Conservation (phyloP, 768 basidiomycete genomes). For the Dentipellis sp. region DNA sequence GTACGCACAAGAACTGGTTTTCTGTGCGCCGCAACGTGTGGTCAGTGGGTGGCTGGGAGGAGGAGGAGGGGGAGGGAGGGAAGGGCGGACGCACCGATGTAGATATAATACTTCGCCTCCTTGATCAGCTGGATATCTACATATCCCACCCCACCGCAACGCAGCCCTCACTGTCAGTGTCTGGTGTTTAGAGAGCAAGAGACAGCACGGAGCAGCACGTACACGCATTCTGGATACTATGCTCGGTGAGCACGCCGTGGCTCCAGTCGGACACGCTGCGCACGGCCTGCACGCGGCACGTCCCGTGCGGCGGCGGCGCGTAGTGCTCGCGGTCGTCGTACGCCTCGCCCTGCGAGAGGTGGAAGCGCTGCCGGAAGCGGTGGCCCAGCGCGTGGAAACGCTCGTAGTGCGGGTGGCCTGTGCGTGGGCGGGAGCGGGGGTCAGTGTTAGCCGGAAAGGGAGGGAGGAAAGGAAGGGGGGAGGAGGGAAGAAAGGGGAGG, state of each 20-base stretch:
- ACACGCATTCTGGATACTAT: constrained; percentile 93
- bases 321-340: constrained; percentile 29
- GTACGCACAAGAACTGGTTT: constrained; percentile 81
- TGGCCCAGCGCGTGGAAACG: constrained; percentile 34
- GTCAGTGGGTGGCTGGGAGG: too few relatives aligned
- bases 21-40: constrained; percentile 24
- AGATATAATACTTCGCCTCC: constrained; percentile 83
- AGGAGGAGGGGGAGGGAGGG: not conserved
- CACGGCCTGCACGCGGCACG: constrained; percentile 69
- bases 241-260: constrained; percentile 83
- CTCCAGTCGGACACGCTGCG: constrained; percentile 91
- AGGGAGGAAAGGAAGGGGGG: not conserved
- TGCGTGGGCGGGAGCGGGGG: not conserved
- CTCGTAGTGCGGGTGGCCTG: constrained; percentile 61
- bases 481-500: not conserved
- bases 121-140: constrained; percentile 71
- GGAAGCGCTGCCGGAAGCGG: constrained; percentile 21
- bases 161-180: not conserved
- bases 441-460: not conserved
- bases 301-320: constrained; percentile 34
- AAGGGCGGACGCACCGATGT: constrained; percentile 60
- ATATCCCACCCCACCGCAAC: not conserved
- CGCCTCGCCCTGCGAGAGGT: constrained; percentile 24
- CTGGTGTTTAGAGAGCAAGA: not conserved
- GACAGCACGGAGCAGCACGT: constrained; percentile 22